A percentile compares a stretch with the other conserved stretches of the same genome.
These are phyloP conservation scores for Kwoniella europaea DNA, from an alignment of 768 basidiomycete genomes.

Conservation along the genomic window DNA sequence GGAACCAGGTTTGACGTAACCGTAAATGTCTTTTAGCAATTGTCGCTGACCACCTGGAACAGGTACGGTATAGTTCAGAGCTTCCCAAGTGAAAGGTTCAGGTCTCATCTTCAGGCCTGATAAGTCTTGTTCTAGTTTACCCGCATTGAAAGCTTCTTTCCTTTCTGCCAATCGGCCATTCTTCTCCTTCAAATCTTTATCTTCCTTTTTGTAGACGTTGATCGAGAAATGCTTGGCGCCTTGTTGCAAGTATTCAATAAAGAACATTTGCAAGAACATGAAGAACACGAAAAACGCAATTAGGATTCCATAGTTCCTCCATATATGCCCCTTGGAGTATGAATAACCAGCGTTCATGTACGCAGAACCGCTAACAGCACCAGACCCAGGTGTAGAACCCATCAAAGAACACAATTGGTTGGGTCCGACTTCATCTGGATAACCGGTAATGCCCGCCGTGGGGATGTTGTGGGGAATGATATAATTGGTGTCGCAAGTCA, in stretches of 20 bases:
- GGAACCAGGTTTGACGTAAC: slow-evolving; percentile 60
- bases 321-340: slow-evolving; percentile 56
- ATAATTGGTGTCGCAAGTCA: slow-evolving; percentile 50
- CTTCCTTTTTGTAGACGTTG: slow-evolving; percentile 69
- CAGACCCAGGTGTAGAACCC: slow-evolving; percentile 68
- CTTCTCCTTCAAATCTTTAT: slow-evolving; percentile 61
- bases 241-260: slow-evolving; percentile 54
- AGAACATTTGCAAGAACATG: slow-evolving; percentile 70
- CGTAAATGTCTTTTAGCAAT: slow-evolving; percentile 58
- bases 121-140: slow-evolving; percentile 61
- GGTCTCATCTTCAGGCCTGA: slow-evolving; percentile 57
- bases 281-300: slow-evolving; percentile 74
- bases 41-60: slow-evolving; percentile 57
- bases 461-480: slow-evolving; percentile 52
- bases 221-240: slow-evolving; percentile 54
- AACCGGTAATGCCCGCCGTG: slow-evolving; percentile 42
- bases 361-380: slow-evolving; percentile 64
- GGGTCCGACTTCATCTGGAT: slow-evolving; percentile 45
- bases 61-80: slow-evolving; percentile 63
- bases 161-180: slow-evolving; percentile 60
- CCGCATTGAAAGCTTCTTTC: slow-evolving; percentile 62
- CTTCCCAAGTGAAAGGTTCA: slow-evolving; percentile 78
- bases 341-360: slow-evolving; percentile 67
- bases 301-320: slow-evolving; percentile 67
- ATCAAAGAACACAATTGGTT: slow-evolving; percentile 78